A percentile compares a stretch with the other conserved stretches of the same genome.
phyloP scores from a whole-genome alignment of 306 rosid genomes.

The Castanopsis chinensis region DNA sequence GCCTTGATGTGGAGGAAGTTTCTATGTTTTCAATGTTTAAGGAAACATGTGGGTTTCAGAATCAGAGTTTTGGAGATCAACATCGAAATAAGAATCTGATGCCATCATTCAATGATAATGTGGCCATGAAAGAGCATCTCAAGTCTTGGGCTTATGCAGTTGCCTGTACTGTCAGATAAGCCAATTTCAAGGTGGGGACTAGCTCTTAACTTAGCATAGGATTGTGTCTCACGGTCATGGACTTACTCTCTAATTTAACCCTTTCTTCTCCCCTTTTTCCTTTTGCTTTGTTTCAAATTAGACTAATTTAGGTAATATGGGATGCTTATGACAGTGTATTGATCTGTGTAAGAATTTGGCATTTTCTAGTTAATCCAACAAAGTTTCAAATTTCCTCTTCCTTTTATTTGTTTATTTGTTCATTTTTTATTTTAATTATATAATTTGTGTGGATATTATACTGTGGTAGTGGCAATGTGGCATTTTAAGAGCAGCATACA shows the following conservation, averaged over 20 bases:
- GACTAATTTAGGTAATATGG: conserved; percentile 1
- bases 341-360: not conserved
- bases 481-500: too few relatives aligned
- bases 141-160: conserved; percentile 77
- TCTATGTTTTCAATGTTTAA: conserved; percentile 1
- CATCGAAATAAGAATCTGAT: conserved; percentile 4
- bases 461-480: too few relatives aligned
- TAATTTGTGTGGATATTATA: too few relatives aligned
- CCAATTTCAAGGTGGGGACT: not conserved
- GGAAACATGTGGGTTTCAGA: conserved; percentile 6
- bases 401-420: not conserved
- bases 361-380: not conserved
- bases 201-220: not conserved
- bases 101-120: conserved; percentile 48
- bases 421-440: too few relatives aligned
- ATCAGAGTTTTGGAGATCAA: not conserved
- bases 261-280: not conserved
- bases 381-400: not conserved
- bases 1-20: conserved; percentile 17
- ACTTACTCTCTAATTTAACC: not conserved
- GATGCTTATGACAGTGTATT: conserved; percentile 4
- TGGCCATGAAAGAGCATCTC: conserved; percentile 71
- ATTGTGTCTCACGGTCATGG: not conserved
- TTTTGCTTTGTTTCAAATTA: not conserved
- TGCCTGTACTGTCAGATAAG: conserved; percentile 54